Percentiles rank a stretch among this genome's conserved stretches.
These are phyloP conservation scores for Colletotrichum salicis DNA, from an alignment of 2,329 filamentous ascomycete species.

Conservation along the genomic window DNA sequence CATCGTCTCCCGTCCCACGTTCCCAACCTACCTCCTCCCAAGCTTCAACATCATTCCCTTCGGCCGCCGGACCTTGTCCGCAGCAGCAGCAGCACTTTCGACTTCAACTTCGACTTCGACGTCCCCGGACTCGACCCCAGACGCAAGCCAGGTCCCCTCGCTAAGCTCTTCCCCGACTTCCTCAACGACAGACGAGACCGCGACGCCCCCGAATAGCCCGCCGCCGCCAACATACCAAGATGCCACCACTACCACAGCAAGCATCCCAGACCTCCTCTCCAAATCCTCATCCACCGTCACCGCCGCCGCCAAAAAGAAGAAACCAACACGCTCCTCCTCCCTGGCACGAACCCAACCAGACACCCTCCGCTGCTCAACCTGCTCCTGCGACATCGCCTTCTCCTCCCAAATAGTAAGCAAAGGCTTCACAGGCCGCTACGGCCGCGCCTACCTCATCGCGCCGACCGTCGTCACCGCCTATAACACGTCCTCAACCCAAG, in stretches of 20 bases:
- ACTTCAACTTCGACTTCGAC: conserved; percentile 17
- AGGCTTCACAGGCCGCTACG: conserved; percentile 73
- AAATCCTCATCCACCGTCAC: conserved; percentile 1
- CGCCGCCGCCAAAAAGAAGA: too few relatives aligned
- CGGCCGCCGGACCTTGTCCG: conserved; percentile 49
- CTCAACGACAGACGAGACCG: conserved; percentile 45
- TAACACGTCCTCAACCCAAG: conserved; percentile 45
- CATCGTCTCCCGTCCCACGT: conserved; percentile 55
- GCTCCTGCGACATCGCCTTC: conserved; percentile 71
- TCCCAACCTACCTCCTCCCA: conserved; percentile 64
- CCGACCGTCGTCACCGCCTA: conserved; percentile 42
- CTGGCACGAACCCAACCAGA: conserved; percentile 60
- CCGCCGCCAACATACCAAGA: conserved; percentile 40
- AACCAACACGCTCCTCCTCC: background rate
- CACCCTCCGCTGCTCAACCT: conserved; percentile 68
- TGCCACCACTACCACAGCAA: background rate
- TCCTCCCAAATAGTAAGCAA: conserved; percentile 71
- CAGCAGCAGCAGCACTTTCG: too few relatives aligned
- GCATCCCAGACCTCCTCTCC: background rate
- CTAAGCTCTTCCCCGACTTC: conserved; percentile 49
- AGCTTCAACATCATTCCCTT: conserved; percentile 60
- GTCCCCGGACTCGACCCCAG: conserved; percentile 36
- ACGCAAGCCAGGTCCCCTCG: conserved; percentile 43
- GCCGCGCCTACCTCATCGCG: conserved; percentile 70
- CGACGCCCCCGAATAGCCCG: conserved; percentile 38